Evolutionary conservation across 139 green algal species (phyloP), one percentile per base, ranked within the genome.

Genomic region (Choricystis sp.): DNA sequence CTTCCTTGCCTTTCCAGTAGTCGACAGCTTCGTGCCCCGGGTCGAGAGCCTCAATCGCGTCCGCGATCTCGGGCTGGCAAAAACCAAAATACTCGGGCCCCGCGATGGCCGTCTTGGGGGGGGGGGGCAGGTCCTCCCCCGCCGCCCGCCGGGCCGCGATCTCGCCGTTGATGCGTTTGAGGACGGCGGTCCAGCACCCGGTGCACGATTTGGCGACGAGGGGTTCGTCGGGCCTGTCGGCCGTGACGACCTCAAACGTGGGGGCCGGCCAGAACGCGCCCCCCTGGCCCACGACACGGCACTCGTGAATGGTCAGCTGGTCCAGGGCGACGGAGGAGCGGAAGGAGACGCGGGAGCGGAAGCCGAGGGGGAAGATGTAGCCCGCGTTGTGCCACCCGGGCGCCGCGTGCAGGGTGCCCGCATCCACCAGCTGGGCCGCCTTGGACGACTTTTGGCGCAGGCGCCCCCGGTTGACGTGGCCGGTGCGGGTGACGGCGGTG

Each of bases 71-170:
- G 2, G 68, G 68, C 73, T 92, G 79, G 68, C 90, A 92, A 48
- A 96, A 70, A 5, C 89, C 89, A 82, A 96, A 96, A 78, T 94
- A 95, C 67, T 95, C 89, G n/a, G 89, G 85, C 0, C 89, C 89
- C 0, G 89, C 87, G 31, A 96, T 94, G 62, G 88, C 89, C 24
- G 89, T 95, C 75, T 89, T 90, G 48, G 89, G 89, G 0, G 89
- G 82, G 22, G 86, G 85, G 0, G 89, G 87, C 66, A 95, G 74
- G 31, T 85, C 66, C 74, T 95, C 86, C 20, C 89, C 89, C 4
- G 72, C 73, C n/a, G 60, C 31, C 20, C 78, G 69, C n/a, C 81
- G 77, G 25, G 60, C 67, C 31, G 78, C 64, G 56, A 94, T 90
- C 59, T 81, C 81, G 14, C 55, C 69, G 59, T 92, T 92, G 24